Percentiles rank a stretch among this genome's conserved stretches.
These are phyloP conservation scores for Plasmodium ovale DNA, from an alignment of 169 alveolate genomes.

Conservation along the genomic window DNA sequence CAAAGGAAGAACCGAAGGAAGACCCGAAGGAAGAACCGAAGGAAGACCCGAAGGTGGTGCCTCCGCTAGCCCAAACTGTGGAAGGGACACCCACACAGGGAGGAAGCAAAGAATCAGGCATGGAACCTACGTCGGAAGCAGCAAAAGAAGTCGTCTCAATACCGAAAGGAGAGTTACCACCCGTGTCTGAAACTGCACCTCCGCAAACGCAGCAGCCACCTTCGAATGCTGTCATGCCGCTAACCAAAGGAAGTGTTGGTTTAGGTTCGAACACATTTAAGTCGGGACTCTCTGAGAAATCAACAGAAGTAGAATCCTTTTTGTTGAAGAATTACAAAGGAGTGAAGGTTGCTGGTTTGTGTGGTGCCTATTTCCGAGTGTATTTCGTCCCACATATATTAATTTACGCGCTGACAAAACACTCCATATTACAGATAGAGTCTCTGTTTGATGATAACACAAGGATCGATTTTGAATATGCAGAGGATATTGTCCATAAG, in stretches of 20 bases:
- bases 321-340: conserved; percentile 41
- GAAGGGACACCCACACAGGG: background rate
- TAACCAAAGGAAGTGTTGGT: too few species aligned
- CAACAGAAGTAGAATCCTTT: conserved; percentile 21
- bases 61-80: background rate
- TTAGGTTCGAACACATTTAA: too few species aligned
- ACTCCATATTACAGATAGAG: conserved; percentile 14
- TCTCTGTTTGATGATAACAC: conserved; percentile 18
- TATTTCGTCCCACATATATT: conserved; percentile 25
- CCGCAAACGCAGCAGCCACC: background rate
- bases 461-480: conserved; percentile 12
- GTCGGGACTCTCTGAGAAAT: background rate
- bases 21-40: background rate
- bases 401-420: conserved; percentile 21
- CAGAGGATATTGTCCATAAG: conserved; percentile 1
- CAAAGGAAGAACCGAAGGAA: background rate
- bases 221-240: too few species aligned
- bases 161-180: background rate
- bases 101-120: background rate
- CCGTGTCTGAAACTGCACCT: background rate
- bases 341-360: conserved; percentile 32
- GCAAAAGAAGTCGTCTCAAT: background rate
- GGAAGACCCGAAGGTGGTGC: background rate
- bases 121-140: background rate
- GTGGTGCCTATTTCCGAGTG: conserved; percentile 43